phyloP scores from a whole-genome alignment of 1,284 basidiomycete species.

The Ganoderma resinaceum region DNA sequence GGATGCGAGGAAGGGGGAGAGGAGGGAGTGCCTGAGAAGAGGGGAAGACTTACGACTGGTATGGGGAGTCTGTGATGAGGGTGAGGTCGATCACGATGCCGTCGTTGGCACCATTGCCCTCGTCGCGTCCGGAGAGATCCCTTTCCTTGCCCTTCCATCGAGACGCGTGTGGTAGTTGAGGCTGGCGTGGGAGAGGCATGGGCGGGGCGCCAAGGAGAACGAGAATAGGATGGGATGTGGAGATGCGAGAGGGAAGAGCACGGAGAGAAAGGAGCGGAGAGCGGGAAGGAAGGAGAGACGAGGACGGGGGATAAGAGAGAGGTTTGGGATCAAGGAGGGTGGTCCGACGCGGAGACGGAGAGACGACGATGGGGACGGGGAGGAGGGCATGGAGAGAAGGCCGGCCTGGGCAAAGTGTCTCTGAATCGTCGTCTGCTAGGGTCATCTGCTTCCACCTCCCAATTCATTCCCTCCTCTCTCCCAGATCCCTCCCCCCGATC shows the following conservation, averaged over 20 bases:
- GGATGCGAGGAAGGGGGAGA: neutral
- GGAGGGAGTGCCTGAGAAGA: neutral
- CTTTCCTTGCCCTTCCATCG: conserved; percentile 31
- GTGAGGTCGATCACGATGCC: conserved; percentile 62
- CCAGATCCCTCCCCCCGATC: neutral
- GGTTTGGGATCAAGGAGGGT: neutral
- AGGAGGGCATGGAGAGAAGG: neutral
- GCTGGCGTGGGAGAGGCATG: conserved; percentile 17
- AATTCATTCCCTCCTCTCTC: neutral
- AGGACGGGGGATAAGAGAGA: neutral
- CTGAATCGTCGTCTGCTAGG: too few relatives aligned
- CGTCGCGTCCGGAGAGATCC: conserved; percentile 29
- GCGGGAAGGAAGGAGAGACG: neutral
- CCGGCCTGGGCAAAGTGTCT: neutral
- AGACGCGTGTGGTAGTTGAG: conserved; percentile 9
- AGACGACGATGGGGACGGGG: neutral
- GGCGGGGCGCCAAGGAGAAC: neutral
- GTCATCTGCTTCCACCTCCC: neutral
- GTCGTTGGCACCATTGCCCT: conserved; percentile 48
- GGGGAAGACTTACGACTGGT: conserved; percentile 55
- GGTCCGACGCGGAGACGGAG: neutral
- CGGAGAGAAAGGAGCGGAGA: neutral
- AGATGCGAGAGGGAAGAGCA: neutral
- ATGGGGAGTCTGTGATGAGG: conserved; percentile 55
- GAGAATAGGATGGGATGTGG: neutral